Percentiles rank a stretch among this genome's conserved stretches.
Conservation (phyloP, 2,329 filamentous ascomycete species). For the Zarea fungicola region DNA sequence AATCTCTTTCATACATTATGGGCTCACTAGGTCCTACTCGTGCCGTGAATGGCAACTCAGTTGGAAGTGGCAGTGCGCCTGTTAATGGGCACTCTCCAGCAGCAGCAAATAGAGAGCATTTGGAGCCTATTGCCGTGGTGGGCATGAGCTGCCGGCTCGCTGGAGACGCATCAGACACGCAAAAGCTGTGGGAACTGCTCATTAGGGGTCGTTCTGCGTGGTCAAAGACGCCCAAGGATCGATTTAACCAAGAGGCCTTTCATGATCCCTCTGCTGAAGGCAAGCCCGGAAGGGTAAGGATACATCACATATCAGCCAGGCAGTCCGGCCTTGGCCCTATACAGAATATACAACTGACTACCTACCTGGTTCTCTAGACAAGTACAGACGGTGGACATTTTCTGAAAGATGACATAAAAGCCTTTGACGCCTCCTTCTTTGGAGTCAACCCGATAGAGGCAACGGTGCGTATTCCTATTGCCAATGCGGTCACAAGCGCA, state of each 20-base stretch:
- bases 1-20: conserved; percentile 6
- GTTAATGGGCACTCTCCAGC: background rate
- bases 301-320: background rate
- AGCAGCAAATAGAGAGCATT: background rate
- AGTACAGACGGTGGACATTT: conserved; percentile 22
- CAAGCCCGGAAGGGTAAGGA: conserved; percentile 7
- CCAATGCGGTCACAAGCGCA: background rate
- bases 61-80: background rate
- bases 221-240: conserved; percentile 34
- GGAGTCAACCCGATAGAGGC: conserved; percentile 14
- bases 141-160: conserved; percentile 27
- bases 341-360: background rate
- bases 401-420: conserved; percentile 20
- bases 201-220: conserved; percentile 30
- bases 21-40: conserved; percentile 8
- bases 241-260: conserved; percentile 40
- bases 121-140: conserved; percentile 27
- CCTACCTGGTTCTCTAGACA: conserved; percentile 11
- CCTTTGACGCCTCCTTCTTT: conserved; percentile 24
- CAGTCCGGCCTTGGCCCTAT: background rate
- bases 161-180: conserved; percentile 20
- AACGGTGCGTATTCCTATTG: background rate
- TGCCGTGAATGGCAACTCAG: background rate
- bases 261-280: conserved; percentile 25
- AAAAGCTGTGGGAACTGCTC: conserved; percentile 25